Conservation (phyloP, 2,329 filamentous ascomycete genomes). For the Aspergillus sp. region DNA sequence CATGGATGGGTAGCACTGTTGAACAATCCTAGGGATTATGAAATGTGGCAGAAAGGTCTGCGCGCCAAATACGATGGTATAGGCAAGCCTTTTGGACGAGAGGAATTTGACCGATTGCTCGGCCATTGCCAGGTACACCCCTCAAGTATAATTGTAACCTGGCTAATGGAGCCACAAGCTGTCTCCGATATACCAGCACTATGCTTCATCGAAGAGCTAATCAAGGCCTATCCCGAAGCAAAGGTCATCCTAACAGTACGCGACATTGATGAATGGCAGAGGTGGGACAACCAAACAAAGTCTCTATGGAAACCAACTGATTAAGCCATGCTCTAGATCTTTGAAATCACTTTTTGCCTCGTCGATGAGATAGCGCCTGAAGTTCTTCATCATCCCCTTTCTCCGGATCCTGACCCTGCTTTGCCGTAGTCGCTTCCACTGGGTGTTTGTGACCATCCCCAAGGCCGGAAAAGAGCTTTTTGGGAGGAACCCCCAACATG, state of each 20-base stretch:
- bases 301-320: constrained; percentile 33
- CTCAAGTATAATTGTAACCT: neutral
- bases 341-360: neutral
- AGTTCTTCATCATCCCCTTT: neutral
- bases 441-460: neutral
- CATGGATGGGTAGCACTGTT: constrained; percentile 64
- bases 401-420: neutral
- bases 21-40: constrained; percentile 54
- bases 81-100: constrained; percentile 33
- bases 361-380: neutral
- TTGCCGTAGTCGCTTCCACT: neutral
- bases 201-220: constrained; percentile 20
- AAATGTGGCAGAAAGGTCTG: constrained; percentile 60
- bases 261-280: constrained; percentile 24
- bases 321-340: neutral
- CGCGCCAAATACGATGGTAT: constrained; percentile 56
- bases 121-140: constrained; percentile 10
- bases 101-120: neutral
- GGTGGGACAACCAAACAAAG: neutral
- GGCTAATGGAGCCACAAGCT: neutral
- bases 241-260: constrained; percentile 19
- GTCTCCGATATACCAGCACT: constrained; percentile 14
- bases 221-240: constrained; percentile 23
- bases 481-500: neutral
- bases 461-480: neutral